Conservation (phyloP, 495 filamentous ascomycete species). For the Penicillium simplicissimum region DNA sequence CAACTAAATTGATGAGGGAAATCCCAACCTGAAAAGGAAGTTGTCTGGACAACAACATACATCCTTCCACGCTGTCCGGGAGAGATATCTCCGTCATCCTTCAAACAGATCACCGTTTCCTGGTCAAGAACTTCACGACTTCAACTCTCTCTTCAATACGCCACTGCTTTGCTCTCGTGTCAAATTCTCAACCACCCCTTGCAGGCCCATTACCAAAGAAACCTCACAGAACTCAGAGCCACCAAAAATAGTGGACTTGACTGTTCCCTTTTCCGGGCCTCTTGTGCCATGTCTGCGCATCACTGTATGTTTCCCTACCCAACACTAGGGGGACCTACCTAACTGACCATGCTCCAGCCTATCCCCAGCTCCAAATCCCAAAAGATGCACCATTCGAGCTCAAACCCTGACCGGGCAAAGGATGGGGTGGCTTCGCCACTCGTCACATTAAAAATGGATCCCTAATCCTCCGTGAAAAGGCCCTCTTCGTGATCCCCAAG, state of each 20-base stretch:
- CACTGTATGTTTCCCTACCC: background rate
- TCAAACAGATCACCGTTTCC: no score
- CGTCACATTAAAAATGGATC: background rate
- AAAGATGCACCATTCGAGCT: background rate
- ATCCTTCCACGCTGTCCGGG: no score
- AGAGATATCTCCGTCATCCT: no score
- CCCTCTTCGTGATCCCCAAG: background rate
- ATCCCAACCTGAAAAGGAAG: no score
- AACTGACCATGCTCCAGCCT: background rate
- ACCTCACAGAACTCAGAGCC: no score
- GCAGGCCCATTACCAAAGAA: no score
- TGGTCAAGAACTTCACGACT: no score
- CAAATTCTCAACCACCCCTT: no score
- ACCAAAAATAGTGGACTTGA: background rate
- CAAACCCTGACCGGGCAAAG: background rate
- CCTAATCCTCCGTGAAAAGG: background rate
- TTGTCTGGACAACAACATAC: no score
- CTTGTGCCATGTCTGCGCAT: background rate
- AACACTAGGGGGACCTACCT: background rate
- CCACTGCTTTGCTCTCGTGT: no score
- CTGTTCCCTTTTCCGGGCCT: background rate
- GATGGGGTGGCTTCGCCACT: background rate
- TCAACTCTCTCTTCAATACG: no score
- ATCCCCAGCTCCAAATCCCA: background rate
- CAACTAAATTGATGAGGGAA: no score